A percentile compares a stretch with the other conserved stretches of the same genome.
phyloP scores from a whole-genome alignment of 139 green algal species.

The Chlorella vulgaris region DNA sequence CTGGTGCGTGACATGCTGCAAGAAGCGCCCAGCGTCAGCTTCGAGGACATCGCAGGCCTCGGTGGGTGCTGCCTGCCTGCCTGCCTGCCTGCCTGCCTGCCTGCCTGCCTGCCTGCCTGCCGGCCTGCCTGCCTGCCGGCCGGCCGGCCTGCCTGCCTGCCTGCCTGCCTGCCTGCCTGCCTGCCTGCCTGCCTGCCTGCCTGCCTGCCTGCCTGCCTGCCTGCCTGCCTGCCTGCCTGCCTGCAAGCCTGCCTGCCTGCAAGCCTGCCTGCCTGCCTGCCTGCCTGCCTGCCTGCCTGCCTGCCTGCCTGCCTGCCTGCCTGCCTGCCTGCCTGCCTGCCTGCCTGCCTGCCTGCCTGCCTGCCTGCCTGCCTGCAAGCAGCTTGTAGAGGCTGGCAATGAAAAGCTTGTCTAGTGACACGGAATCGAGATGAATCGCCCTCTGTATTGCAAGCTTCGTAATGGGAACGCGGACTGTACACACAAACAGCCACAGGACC shows the following conservation, averaged over 20 bases:
- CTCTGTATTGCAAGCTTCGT: too few species aligned
- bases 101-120: neutral
- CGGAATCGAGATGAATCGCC: too few species aligned
- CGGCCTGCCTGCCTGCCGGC: neutral
- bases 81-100: neutral
- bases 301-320: neutral
- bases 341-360: neutral
- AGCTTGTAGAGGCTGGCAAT: too few species aligned
- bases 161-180: neutral
- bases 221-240: neutral
- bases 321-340: neutral
- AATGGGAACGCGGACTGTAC: too few species aligned
- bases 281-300: neutral
- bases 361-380: neutral
- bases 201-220: neutral
- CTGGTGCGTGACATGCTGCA: constrained; percentile 87
- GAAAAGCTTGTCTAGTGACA: too few species aligned
- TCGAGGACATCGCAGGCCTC: constrained; percentile 76
- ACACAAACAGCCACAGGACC: too few species aligned
- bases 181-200: neutral
- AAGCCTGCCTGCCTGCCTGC: neutral
- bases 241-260: neutral
- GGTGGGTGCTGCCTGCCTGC: neutral
- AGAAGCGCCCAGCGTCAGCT: constrained; percentile 65
- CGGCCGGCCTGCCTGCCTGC: neutral